Evolutionary conservation across 1,284 basidiomycete species (phyloP), one percentile per base, ranked within the genome.

Genomic region (Peniophora sp.): DNA sequence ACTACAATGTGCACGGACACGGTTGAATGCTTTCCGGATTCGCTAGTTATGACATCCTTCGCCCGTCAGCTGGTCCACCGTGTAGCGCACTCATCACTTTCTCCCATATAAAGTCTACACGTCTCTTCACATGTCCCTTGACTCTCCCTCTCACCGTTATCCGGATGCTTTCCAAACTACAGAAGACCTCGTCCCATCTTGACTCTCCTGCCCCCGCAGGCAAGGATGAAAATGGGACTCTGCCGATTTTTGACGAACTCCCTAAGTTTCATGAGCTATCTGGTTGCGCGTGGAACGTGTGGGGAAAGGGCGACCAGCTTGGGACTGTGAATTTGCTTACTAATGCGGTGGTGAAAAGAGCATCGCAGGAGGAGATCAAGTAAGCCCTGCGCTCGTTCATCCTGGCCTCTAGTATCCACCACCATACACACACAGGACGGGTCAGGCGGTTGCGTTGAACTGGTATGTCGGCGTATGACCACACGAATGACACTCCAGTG

Each of bases 241-340:
- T 85, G 2, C 83, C 83, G 0, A 68, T 69, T 2, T 86, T 78
- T 57, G 80, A 85, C 58, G 77, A 85, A 53, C 68, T 86, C 1
- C 81, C 83, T 12, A 58, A 61, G 24, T 85, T 77, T 64, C 73
- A 79, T 53, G 69, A 81, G 47, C 70, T 78, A 52, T 61, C 69
- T 8, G 83, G 83, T 8, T 85, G 82, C 55, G 85, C 85, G 1
- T 89, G 86, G 86, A 71, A 70, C 1, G 73, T 89, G 2, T 89
- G 85, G 83, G 85, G 85, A 19, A 64, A 72, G 38, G 76, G 81
- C 19, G 86, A 89, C 56, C 70, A 87, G 59, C 69, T 89, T 11
- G 85, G 85, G 3, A 88, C 84, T 2, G 68, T 88, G 48, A 88
- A 88, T 62, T 55, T 88, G 41, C 65, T 89, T 49, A 87, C 85